Conservation (phyloP, 1,139 yeast species). For the Pichia sp. region DNA sequence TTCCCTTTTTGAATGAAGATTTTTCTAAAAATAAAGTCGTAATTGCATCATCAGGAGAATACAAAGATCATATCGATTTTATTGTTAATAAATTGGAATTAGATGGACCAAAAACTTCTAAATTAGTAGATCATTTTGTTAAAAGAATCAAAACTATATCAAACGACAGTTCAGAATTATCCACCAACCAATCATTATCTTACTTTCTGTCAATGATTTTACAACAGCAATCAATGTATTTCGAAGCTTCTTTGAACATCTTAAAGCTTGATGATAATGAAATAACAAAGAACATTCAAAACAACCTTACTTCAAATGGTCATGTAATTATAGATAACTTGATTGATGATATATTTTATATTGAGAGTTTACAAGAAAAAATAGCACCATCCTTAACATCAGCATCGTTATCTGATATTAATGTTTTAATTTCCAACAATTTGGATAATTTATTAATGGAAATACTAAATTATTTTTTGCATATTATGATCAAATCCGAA, state of each 20-base stretch:
- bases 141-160: conserved; percentile 2
- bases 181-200: background rate
- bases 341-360: conserved; percentile 13
- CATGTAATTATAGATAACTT: conserved; percentile 19
- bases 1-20: conserved; percentile 1
- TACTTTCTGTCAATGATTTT: conserved; percentile 7
- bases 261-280: background rate
- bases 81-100: conserved; percentile 4
- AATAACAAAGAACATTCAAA: background rate
- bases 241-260: conserved; percentile 1
- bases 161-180: background rate
- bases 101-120: background rate
- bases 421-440: conserved; percentile 4
- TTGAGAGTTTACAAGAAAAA: conserved; percentile 1
- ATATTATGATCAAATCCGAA: conserved; percentile 34
- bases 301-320: conserved; percentile 12
- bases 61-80: conserved; percentile 2
- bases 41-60: background rate
- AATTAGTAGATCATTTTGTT: conserved; percentile 2
- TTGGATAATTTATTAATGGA: conserved; percentile 30
- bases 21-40: background rate
- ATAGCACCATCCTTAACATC: background rate
- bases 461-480: conserved; percentile 41
- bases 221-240: conserved; percentile 8
- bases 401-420: background rate